phyloP scores from a whole-genome alignment of 345 rosid species.

The Lagerstroemia speciosa region DNA sequence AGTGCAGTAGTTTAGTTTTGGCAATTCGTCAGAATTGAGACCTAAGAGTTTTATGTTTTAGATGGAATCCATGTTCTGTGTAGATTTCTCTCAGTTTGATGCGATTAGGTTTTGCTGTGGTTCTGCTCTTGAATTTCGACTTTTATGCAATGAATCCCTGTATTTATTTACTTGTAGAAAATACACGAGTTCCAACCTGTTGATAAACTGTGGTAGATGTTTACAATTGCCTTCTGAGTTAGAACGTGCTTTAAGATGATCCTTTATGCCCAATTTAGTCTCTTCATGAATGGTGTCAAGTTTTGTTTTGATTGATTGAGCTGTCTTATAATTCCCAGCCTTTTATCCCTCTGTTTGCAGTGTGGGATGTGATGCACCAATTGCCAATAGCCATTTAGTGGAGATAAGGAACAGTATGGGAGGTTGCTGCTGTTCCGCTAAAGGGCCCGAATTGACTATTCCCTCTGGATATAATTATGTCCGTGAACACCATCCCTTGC shows the following conservation, averaged over 20 bases:
- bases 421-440: constrained; percentile 78
- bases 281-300: background rate
- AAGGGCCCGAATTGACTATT: constrained; percentile 33
- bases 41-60: background rate
- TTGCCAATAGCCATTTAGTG: background rate
- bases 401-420: constrained; percentile 39
- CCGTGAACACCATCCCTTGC: constrained; percentile 19
- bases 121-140: background rate
- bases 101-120: background rate
- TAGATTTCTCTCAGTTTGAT: background rate
- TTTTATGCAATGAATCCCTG: background rate
- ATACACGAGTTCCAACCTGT: too few relatives aligned
- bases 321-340: background rate
- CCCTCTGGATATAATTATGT: constrained; percentile 50
- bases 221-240: background rate
- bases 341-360: background rate
- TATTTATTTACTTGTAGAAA: too few relatives aligned
- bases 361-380: constrained; percentile 6
- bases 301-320: background rate
- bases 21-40: background rate
- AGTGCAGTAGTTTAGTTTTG: background rate
- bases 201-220: background rate
- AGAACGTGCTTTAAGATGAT: background rate
- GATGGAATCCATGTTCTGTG: background rate
- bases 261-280: background rate